Base-by-base conservation (phyloP, 176 grass and related monocot genomes). In the Avena eriantha region DNA sequence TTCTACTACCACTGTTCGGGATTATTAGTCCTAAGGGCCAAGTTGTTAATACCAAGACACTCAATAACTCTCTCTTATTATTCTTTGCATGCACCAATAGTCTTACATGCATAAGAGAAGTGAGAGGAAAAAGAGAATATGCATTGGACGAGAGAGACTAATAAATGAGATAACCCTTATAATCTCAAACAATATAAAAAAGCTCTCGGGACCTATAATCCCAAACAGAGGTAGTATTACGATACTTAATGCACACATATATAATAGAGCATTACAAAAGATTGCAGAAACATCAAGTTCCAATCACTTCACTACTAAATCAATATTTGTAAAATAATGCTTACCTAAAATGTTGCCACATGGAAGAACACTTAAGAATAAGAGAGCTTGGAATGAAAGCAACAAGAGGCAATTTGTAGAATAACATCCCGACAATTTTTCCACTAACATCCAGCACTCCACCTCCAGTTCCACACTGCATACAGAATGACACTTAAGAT, bases 311-410 rank as follows among this genome's bases (percentile, higher is more conserved):
- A 47, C 13, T 39, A 15, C 69, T 26, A 29, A 64, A 64, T 73
- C 12, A 47, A 47, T 12, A 14, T 24, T 47, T 45, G n/a, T 73
- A 47, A 23, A 15, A 22, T 73, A 23, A 73, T 23, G 11, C 69
- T 73, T 73, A 73, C 69, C 69, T 10, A 3, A 47, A 73, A 14
- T 22, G 41, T 24, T 22, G 41, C 21, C 21, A 73, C 18, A 73
- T 14, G 5, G 18, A 3, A 22, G 69, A 73, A 73, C 69, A 47
- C 21, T 73, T 73, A 21, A 47, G 6, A 6, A 73, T 73, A 73
- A 73, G 69, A 46, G 41, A 73, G 69, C 69, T 47, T 0, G 69
- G 69, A 73, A 73, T 73, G n/a, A 73, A 73, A 6, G 39, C 69
- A 73, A 73, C 69, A 73, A 47, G 39, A 47, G 69, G 69, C 2